Conservation (phyloP, 495 filamentous ascomycete species). For the Penicillium pulvis region DNA sequence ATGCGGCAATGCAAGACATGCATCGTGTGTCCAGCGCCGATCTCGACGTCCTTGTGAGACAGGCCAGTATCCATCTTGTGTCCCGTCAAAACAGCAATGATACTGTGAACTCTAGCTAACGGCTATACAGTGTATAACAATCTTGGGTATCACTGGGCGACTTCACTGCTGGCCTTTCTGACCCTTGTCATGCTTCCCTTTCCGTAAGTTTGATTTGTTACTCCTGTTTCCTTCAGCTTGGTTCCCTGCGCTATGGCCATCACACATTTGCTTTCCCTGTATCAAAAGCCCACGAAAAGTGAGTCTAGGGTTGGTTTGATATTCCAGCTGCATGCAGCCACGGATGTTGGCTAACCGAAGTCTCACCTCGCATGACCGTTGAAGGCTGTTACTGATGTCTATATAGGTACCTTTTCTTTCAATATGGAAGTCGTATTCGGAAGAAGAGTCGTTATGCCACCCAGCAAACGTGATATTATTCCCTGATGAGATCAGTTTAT, state of each 20-base stretch:
- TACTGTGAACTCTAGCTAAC: conserved; percentile 31
- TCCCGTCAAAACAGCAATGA: background rate
- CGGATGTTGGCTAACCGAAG: background rate
- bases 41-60: conserved; percentile 4
- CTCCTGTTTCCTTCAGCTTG: background rate
- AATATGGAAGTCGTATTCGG: conserved; percentile 57
- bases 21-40: conserved; percentile 12
- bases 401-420: conserved; percentile 63
- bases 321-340: conserved; percentile 11
- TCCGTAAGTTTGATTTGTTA: conserved; percentile 49
- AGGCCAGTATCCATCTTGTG: background rate
- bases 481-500: background rate
- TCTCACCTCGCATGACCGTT: background rate
- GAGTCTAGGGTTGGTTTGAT: conserved; percentile 2
- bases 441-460: conserved; percentile 55
- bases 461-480: conserved; percentile 26
- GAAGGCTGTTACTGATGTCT: conserved; percentile 5
- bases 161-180: conserved; percentile 67
- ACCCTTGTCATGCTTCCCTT: conserved; percentile 70
- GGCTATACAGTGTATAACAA: conserved; percentile 60
- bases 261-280: conserved; percentile 17
- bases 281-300: conserved; percentile 12
- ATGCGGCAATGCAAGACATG: conserved; percentile 13
- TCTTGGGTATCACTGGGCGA: conserved; percentile 74
- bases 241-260: conserved; percentile 17